phyloP scores from a whole-genome alignment of 768 basidiomycete species.

The Coprinellus aureogranulatus region DNA sequence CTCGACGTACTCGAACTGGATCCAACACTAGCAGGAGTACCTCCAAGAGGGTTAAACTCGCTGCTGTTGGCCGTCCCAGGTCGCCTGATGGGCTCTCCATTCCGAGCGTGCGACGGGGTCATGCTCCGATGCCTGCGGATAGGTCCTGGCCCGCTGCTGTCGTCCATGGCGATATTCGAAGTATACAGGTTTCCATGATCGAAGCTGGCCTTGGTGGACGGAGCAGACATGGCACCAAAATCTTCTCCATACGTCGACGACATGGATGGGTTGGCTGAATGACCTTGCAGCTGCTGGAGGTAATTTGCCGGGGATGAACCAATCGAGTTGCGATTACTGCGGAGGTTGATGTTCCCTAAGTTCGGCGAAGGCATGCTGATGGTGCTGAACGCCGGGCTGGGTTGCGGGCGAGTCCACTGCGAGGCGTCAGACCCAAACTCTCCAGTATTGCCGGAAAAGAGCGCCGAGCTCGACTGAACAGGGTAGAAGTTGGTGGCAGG shows the following conservation, averaged over 20 bases:
- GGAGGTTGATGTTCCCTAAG: conserved; percentile 22
- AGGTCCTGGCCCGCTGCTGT: conserved; percentile 50
- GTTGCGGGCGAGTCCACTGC: conserved; percentile 41
- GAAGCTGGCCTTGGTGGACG: conserved; percentile 66
- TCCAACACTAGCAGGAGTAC: conserved; percentile 30
- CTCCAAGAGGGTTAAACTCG: conserved; percentile 31
- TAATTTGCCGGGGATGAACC: conserved; percentile 26
- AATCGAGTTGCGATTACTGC: conserved; percentile 25
- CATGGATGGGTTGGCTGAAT: conserved; percentile 27
- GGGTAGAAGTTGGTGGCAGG: background rate
- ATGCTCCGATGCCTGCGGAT: conserved; percentile 71
- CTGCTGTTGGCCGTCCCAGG: conserved; percentile 46
- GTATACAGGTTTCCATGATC: conserved; percentile 57
- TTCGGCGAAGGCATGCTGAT: conserved; percentile 40
- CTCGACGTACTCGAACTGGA: conserved; percentile 29
- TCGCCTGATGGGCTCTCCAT: conserved; percentile 47
- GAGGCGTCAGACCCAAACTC: conserved; percentile 25
- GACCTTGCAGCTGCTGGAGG: conserved; percentile 17
- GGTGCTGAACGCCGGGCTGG: conserved; percentile 41
- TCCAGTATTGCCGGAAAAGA: conserved; percentile 17
- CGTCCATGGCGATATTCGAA: conserved; percentile 34
- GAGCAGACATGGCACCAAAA: conserved; percentile 51
- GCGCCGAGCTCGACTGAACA: conserved; percentile 11
- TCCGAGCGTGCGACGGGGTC: conserved; percentile 64
- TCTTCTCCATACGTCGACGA: conserved; percentile 35